Percentiles rank a stretch among this genome's conserved stretches.
Conservation (phyloP, 176 grass and related monocot species). For the Phragmites australis region DNA sequence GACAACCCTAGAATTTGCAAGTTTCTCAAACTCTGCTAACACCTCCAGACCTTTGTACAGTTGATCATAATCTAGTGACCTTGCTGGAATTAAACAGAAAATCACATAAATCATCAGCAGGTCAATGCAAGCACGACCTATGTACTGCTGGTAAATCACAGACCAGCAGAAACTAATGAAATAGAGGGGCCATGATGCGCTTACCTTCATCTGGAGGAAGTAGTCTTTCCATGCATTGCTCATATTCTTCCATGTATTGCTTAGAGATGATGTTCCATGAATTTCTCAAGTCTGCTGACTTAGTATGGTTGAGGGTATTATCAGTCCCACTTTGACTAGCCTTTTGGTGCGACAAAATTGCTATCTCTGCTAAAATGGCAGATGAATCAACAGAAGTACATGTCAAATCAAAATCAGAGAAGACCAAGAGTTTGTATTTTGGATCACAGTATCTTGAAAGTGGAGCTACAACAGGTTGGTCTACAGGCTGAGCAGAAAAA, state of each 20-base stretch:
- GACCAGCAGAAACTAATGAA: constrained; percentile 19
- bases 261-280: constrained; percentile 76
- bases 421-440: constrained; percentile 66
- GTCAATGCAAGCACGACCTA: constrained; percentile 11
- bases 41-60: constrained; percentile 67
- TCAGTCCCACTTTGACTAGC: constrained; percentile 58
- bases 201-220: constrained; percentile 78
- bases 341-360: constrained; percentile 77
- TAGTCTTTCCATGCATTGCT: constrained; percentile 79
- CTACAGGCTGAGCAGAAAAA: constrained; percentile 60
- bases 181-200: constrained; percentile 32
- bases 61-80: constrained; percentile 66
- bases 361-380: constrained; percentile 87
- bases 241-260: constrained; percentile 82
- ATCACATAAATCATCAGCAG: background rate
- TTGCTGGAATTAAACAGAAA: constrained; percentile 54
- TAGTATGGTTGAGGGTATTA: constrained; percentile 44
- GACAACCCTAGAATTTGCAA: constrained; percentile 85
- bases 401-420: constrained; percentile 99
- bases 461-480: constrained; percentile 67
- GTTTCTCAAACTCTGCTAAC: constrained; percentile 85
- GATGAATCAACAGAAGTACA: constrained; percentile 93
- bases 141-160: constrained; percentile 29
- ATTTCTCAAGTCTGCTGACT: constrained; percentile 63
- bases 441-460: constrained; percentile 67